phyloP scores from a whole-genome alignment of 2,329 filamentous ascomycete genomes.

The Colletotrichum plurivorum region DNA sequence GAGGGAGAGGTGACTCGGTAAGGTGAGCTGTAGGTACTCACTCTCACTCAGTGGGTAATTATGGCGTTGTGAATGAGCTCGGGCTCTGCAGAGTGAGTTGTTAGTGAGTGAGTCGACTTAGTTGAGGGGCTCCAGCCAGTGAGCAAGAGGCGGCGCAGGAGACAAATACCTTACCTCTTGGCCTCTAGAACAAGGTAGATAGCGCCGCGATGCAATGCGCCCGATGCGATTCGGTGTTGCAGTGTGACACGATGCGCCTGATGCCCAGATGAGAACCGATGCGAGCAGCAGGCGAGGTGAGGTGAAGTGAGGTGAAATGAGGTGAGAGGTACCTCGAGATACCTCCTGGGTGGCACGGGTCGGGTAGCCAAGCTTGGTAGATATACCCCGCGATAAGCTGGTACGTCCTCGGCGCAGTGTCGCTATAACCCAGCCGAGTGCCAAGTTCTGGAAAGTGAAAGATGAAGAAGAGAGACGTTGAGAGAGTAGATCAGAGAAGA shows the following conservation, averaged over 20 bases:
- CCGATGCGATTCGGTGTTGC: constrained; percentile 6
- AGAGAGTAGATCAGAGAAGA: not conserved
- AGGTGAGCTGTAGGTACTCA: no score
- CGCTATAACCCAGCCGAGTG: no score
- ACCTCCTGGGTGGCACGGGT: no score
- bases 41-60: no score
- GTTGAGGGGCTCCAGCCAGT: not conserved
- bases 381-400: not conserved
- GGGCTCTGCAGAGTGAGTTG: no score
- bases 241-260: not conserved
- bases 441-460: no score
- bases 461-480: no score
- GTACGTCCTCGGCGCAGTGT: not conserved
- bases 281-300: not conserved
- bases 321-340: no score
- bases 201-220: constrained; percentile 13
- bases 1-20: no score
- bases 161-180: no score
- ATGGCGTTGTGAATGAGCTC: no score
- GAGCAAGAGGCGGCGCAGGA: not conserved
- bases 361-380: no score
- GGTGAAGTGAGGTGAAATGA: not conserved
- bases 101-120: not conserved
- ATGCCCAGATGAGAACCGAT: not conserved
- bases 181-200: constrained; percentile 1